Percentiles rank a stretch among this genome's conserved stretches.
Evolutionary conservation across 805 yeast species (phyloP).

Genomic region (Debaryomyces prosopidis): DNA sequence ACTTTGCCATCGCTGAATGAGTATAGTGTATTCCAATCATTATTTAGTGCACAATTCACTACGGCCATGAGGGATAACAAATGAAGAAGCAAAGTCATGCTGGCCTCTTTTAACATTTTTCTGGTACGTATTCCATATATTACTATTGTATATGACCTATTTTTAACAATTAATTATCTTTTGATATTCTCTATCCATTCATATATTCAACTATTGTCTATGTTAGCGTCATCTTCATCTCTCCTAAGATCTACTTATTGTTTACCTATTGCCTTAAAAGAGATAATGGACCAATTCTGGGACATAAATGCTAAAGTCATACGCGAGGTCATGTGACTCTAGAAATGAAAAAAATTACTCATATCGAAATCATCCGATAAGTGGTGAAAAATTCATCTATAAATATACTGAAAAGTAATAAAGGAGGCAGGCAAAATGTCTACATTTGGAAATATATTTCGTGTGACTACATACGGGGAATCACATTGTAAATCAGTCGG

Average conservation of each 20-base stretch:
- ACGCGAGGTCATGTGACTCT: conserved; percentile 1
- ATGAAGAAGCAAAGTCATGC: conserved; percentile 1
- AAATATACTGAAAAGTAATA: background rate
- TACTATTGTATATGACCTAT: background rate
- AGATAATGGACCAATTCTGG: background rate
- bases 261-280: conserved; percentile 1
- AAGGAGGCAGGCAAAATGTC: conserved; percentile 28
- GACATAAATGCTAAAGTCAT: background rate
- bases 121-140: background rate
- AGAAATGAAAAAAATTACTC: conserved; percentile 3
- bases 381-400: background rate
- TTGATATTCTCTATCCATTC: background rate
- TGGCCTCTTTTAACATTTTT: background rate
- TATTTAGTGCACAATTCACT: background rate
- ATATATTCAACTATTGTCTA: background rate
- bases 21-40: conserved; percentile 35
- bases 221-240: background rate
- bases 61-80: background rate
- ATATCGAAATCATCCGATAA: background rate
- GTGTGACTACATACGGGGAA: conserved; percentile 96
- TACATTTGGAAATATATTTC: conserved; percentile 41
- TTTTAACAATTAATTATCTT: background rate
- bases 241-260: background rate
- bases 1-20: conserved; percentile 32
- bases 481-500: conserved; percentile 98